Conservation (phyloP, 345 rosid genomes). For the Pugionium dolabratum region DNA sequence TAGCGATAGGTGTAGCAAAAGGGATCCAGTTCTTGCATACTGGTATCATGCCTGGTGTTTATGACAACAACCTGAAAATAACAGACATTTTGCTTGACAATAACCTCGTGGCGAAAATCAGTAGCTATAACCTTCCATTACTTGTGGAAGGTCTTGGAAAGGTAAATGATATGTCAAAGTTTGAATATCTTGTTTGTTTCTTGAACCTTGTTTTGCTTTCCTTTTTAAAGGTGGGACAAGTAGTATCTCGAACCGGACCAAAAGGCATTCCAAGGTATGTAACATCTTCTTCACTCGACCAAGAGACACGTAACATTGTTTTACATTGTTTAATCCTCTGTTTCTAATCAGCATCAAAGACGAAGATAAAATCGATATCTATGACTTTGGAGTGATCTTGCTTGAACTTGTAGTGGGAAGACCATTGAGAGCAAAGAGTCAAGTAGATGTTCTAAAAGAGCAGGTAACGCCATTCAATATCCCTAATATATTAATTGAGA, state of each 20-base stretch:
- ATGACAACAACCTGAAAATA: constrained; percentile 72
- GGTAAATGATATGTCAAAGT: constrained; percentile 43
- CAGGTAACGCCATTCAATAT: constrained; percentile 45
- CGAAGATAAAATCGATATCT: constrained; percentile 64
- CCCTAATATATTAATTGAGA: no score
- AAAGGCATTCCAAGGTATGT: constrained; percentile 58
- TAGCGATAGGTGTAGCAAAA: constrained; percentile 83
- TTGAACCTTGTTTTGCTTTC: constrained; percentile 19
- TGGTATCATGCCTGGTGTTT: constrained; percentile 82
- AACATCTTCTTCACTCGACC: constrained; percentile 18
- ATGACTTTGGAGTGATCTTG: constrained; percentile 81
- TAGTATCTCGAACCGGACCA: constrained; percentile 46
- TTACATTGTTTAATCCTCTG: constrained; percentile 23
- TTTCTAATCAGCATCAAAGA: constrained; percentile 45
- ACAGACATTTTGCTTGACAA: constrained; percentile 86
- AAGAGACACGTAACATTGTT: neutral
- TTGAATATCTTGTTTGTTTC: constrained; percentile 3
- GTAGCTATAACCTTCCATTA: constrained; percentile 83
- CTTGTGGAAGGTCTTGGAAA: constrained; percentile 62
- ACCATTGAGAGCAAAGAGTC: constrained; percentile 53
- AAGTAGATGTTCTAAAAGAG: constrained; percentile 55
- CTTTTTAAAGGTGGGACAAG: constrained; percentile 55
- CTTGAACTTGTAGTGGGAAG: constrained; percentile 81
- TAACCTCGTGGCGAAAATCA: constrained; percentile 72
- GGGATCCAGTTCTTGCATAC: constrained; percentile 93